Evolutionary conservation across 805 yeast genomes (phyloP), one percentile per base, ranked within the genome.

Genomic region (Cyberlindnera mrakii): DNA sequence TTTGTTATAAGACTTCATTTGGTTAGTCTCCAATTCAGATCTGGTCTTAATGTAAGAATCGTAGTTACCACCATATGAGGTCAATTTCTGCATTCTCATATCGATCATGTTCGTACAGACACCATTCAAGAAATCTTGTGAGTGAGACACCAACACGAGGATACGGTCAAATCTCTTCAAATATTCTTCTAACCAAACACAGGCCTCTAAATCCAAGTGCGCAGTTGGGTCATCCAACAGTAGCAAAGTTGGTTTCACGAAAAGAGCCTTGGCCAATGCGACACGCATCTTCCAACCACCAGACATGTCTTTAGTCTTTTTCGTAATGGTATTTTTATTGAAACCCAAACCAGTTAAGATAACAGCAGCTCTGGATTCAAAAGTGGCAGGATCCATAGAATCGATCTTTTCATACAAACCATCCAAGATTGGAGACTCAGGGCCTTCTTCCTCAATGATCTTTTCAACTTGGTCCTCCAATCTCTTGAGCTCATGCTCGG

Each of bases 221-320:
- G 99, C 99, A 53, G 99, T 93, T 59, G 99, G 99, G 69, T 93
- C 99, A 74, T 93, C 99, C 66, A 93, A 80, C 58, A 93, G 72
- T 62, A 93, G 74, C 57, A 93, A 71, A 40, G 98, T 90, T 63
- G 99, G 99, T 75, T 93, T 91, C 54, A 93, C 98, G 74, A 93
- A 93, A 57, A 93, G 76, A 27, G 99, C 99, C 71, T 93, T 93
- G 48, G 96, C 96, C 50, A 93, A 75, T 36, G 99, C 98, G 49
- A 93, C 99, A 73, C 99, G 88, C 99, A 93, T 93, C 75, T 89
- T 89, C 99, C 99, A 93, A 66, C 99, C 99, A 79, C 99, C 99
- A 63, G 97, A 88, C 99, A 93, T 93, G 64, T 93, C 98, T 70
- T 88, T 90, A 60, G 99, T 93, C 71, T 82, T 84, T 78, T 93